Conservation (phyloP, 352 stramenopile genomes). For the Albugo laibachii region DNA sequence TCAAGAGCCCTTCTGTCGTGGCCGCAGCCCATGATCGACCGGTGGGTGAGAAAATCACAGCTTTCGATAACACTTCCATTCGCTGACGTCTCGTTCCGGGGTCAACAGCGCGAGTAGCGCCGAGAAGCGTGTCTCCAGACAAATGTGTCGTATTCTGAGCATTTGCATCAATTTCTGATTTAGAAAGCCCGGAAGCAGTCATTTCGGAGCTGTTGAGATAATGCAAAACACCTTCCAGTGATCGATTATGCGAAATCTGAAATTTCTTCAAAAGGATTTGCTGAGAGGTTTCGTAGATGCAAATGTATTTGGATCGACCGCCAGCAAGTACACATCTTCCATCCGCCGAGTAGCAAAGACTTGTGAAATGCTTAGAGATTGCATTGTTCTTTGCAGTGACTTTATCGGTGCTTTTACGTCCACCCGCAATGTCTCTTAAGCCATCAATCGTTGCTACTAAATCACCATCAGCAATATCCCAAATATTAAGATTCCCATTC, state of each 20-base stretch:
- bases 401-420: constrained; percentile 62
- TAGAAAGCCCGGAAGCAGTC: constrained; percentile 48
- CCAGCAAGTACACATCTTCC: constrained; percentile 93
- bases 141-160: constrained; percentile 34
- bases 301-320: constrained; percentile 97
- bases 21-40: constrained; percentile 92
- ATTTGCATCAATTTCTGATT: constrained; percentile 43
- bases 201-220: constrained; percentile 85
- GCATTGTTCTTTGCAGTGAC: constrained; percentile 80
- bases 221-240: constrained; percentile 91
- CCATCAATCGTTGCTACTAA: constrained; percentile 92
- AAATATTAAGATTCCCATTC: constrained; percentile 92
- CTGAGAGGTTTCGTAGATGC: constrained; percentile 94
- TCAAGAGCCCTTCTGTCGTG: constrained; percentile 93
- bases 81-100: constrained; percentile 73
- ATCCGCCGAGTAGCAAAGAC: constrained; percentile 96
- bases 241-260: constrained; percentile 96
- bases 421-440: constrained; percentile 90
- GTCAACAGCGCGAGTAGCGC: constrained; percentile 82
- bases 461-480: constrained; percentile 92
- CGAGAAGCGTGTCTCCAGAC: constrained; percentile 38
- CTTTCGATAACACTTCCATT: constrained; percentile 77
- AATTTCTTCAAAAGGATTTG: constrained; percentile 98
- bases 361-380: constrained; percentile 96
- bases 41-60: constrained; percentile 94